Base-by-base conservation (phyloP, 2,329 filamentous ascomycete genomes). In the Fusarium subglutinans region DNA sequence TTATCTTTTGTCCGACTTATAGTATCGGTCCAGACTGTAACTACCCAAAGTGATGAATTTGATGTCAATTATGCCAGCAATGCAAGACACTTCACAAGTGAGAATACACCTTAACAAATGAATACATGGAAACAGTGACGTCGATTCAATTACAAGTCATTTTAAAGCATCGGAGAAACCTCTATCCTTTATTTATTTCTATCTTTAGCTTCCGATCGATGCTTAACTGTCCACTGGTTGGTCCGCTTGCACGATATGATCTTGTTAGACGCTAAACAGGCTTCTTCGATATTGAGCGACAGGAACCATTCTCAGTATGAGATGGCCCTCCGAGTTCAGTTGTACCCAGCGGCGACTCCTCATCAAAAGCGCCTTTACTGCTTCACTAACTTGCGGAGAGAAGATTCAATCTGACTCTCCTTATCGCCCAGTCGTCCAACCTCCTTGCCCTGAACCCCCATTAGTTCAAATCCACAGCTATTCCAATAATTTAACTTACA, bases 361-460 rank as follows among this genome's bases (percentile, higher is more conserved):
- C 2, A 2, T 24, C 8, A 3, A 5, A 9, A 6, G 15, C 0
- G 2, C 8, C 28, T 33, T 14, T 18, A 69, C 24, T 44, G 55
- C 20, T 50, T 40, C 1, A 69, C 50, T 30, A 80, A 45, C 44
- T 78, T 76, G 40, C 68, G 73, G 12, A 80, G 59, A 13, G 66
- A 72, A 10, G 78, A 78, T 28, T 79, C 78, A 17, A 76, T 69
- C 47, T 80, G 78, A 24, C 77, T 77, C 54, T 80, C 78, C 18
- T 73, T 17, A 15, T 80, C 79, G 0, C 76, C 78, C 6, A 80
- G 37, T 3, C 79, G 78, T 20, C 76, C 71, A 50, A 78, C 63
- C 18, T 80, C 79, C 33, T 74, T 63, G 11, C 78, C 79, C 79
- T 80, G 6, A 8, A 5, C 8, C 1, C 1, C 1, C 2, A 17